Percentiles rank a stretch among this genome's conserved stretches.
These are phyloP conservation scores for Fomitopsis palustris DNA, from an alignment of 1,284 basidiomycete genomes.

Conservation along the genomic window DNA sequence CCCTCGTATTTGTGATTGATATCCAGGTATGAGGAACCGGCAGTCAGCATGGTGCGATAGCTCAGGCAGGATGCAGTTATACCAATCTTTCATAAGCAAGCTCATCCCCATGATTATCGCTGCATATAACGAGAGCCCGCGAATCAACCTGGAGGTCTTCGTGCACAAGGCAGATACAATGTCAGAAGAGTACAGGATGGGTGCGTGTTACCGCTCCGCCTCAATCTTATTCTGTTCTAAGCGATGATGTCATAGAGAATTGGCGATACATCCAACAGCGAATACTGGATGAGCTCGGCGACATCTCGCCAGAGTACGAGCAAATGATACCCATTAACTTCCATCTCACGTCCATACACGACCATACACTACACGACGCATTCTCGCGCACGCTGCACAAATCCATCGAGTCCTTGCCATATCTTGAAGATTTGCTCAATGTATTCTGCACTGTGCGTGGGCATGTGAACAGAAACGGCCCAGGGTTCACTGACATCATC, in stretches of 20 bases:
- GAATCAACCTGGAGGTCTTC: slow-evolving; percentile 87
- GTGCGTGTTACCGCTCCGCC: slow-evolving; percentile 38
- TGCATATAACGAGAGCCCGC: slow-evolving; percentile 73
- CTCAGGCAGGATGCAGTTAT: slow-evolving; percentile 39
- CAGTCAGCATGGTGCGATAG: slow-evolving; percentile 1
- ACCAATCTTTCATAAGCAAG: slow-evolving; percentile 74
- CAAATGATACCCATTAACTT: slow-evolving; percentile 69
- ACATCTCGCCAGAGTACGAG: slow-evolving; percentile 66
- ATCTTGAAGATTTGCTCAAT: slow-evolving; percentile 78
- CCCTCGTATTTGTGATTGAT: slow-evolving; percentile 94
- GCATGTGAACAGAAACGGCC: neutral
- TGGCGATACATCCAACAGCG: slow-evolving; percentile 85
- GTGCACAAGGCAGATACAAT: slow-evolving; percentile 95
- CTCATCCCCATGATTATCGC: slow-evolving; percentile 76
- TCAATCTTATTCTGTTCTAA: neutral
- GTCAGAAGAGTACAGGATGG: slow-evolving; percentile 89
- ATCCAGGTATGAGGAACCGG: slow-evolving; percentile 64
- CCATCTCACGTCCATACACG: slow-evolving; percentile 87
- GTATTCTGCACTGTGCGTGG: slow-evolving; percentile 71
- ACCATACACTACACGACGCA: slow-evolving; percentile 85
- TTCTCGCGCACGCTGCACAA: slow-evolving; percentile 80
- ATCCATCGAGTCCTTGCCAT: slow-evolving; percentile 67
- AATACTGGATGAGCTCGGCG: slow-evolving; percentile 77
- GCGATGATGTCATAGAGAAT: slow-evolving; percentile 54
- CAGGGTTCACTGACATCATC: neutral